phyloP scores from a whole-genome alignment of 257 asterid genomes.

The Prunella vulgaris region DNA sequence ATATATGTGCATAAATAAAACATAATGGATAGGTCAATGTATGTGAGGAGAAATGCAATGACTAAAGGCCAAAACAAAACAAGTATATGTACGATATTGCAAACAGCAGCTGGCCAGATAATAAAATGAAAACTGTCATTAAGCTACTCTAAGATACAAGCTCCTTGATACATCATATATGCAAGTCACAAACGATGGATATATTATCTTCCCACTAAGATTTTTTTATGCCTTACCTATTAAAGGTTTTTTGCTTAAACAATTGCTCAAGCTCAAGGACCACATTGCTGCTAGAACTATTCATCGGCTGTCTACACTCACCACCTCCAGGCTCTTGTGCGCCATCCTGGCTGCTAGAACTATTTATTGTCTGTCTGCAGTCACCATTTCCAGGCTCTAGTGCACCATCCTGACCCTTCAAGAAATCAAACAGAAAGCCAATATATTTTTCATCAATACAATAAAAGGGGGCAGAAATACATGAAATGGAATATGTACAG shows the following conservation, averaged over 20 bases:
- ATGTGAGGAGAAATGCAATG: background rate
- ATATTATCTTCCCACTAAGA: background rate
- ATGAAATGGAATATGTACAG: background rate
- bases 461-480: background rate
- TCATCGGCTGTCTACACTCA: slow-evolving; percentile 31
- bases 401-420: slow-evolving; percentile 39
- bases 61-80: background rate
- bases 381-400: slow-evolving; percentile 31
- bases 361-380: slow-evolving; percentile 28
- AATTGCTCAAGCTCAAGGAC: slow-evolving; percentile 70
- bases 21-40: background rate
- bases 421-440: background rate
- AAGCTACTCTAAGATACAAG: background rate
- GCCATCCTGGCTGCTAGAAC: slow-evolving; percentile 31
- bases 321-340: slow-evolving; percentile 29
- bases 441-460: background rate
- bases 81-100: slow-evolving; percentile 1
- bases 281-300: slow-evolving; percentile 29
- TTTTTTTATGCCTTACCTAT: slow-evolving; percentile 41
- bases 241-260: slow-evolving; percentile 67
- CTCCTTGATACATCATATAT: background rate
- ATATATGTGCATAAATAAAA: background rate
- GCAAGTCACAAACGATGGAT: background rate
- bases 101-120: slow-evolving; percentile 4
- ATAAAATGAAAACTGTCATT: background rate